Conservation (phyloP, 108 stramenopile species). For the Craspedostauros australis region DNA sequence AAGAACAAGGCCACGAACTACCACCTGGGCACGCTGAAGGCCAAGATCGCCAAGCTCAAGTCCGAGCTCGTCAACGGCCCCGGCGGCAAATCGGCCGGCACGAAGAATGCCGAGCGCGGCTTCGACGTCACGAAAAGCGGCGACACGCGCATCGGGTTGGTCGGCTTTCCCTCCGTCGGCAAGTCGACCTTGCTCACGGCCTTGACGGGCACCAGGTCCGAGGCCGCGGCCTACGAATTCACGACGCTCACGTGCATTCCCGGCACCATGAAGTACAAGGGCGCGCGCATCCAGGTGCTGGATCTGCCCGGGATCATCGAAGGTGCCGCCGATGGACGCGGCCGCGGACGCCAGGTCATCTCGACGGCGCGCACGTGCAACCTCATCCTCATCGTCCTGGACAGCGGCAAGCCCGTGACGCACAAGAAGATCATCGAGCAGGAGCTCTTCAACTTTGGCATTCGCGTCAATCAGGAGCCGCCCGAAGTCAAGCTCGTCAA, state of each 20-base stretch:
- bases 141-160: slow-evolving; percentile 93
- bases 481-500: slow-evolving; percentile 90
- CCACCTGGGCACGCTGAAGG: slow-evolving; percentile 94
- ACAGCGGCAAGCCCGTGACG: slow-evolving; percentile 91
- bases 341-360: slow-evolving; percentile 95
- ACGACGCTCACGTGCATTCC: slow-evolving; percentile 99
- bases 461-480: slow-evolving; percentile 94
- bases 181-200: slow-evolving; percentile 94
- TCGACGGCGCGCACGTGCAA: slow-evolving; percentile 95
- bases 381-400: slow-evolving; percentile 92
- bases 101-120: slow-evolving; percentile 91
- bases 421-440: slow-evolving; percentile 97
- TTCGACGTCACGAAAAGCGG: slow-evolving; percentile 97
- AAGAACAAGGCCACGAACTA: slow-evolving; percentile 86
- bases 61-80: slow-evolving; percentile 76
- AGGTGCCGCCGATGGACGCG: slow-evolving; percentile 97
- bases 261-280: slow-evolving; percentile 96
- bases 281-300: slow-evolving; percentile 97
- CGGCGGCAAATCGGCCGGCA: slow-evolving; percentile 80
- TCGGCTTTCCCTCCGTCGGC: slow-evolving; percentile 99
- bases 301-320: slow-evolving; percentile 99
- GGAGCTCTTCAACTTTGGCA: slow-evolving; percentile 96
- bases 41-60: slow-evolving; percentile 96
- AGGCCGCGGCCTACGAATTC: slow-evolving; percentile 98
- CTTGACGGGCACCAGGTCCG: slow-evolving; percentile 90